phyloP scores from a whole-genome alignment of 2,329 filamentous ascomycete genomes.

The Cladophialophora carrionii region DNA sequence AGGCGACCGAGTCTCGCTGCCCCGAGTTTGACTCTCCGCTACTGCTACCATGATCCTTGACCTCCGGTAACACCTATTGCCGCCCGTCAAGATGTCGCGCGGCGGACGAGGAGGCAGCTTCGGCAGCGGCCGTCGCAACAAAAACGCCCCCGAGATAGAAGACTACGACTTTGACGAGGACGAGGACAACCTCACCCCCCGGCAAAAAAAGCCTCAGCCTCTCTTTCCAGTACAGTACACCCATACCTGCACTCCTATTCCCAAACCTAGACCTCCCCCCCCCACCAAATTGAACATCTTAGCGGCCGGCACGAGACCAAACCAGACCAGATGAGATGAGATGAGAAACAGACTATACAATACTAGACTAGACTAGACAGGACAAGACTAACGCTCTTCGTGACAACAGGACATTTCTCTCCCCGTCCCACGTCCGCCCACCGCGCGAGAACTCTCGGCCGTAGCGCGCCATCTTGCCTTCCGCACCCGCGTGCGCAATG shows the following conservation, averaged over 20 bases:
- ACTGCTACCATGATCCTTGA: slow-evolving; percentile 8
- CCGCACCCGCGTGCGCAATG: slow-evolving; percentile 61
- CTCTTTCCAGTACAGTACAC: slow-evolving; percentile 33
- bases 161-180: slow-evolving; percentile 50
- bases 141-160: slow-evolving; percentile 44
- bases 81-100: slow-evolving; percentile 39
- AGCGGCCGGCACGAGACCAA: not conserved
- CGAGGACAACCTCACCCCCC: slow-evolving; percentile 47
- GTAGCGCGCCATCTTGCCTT: slow-evolving; percentile 57
- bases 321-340: too few species aligned
- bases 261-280: too few species aligned
- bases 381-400: not conserved
- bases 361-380: not conserved
- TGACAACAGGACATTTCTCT: slow-evolving; percentile 24
- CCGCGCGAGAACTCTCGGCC: slow-evolving; percentile 49
- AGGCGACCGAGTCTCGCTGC: not conserved
- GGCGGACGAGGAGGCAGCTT: slow-evolving; percentile 40
- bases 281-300: not conserved
- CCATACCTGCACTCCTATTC: not conserved
- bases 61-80: slow-evolving; percentile 16
- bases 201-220: slow-evolving; percentile 40
- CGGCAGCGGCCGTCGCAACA: slow-evolving; percentile 27
- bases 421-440: slow-evolving; percentile 29
- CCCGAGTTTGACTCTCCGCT: not conserved
- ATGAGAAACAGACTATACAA: too few species aligned